These are phyloP conservation scores for Rhizopogon vulgaris DNA, from an alignment of 768 basidiomycete genomes.

Conservation along the genomic window DNA sequence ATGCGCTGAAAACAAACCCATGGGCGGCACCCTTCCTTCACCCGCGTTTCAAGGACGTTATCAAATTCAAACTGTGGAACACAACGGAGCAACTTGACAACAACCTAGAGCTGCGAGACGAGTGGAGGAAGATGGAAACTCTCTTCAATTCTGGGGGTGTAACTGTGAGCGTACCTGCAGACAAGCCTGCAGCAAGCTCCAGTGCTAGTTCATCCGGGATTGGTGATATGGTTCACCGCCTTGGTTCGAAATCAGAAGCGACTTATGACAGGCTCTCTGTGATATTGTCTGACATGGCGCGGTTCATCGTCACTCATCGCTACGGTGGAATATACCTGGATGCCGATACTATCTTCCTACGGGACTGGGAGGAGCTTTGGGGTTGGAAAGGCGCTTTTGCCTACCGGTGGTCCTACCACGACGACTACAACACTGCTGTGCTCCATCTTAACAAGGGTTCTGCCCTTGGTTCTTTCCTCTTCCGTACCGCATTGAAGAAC, in stretches of 20 bases:
- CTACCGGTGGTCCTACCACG: slow-evolving; percentile 88
- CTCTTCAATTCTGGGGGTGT: slow-evolving; percentile 87
- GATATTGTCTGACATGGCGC: slow-evolving; percentile 92
- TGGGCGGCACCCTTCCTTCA: slow-evolving; percentile 94
- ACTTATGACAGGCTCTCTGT: slow-evolving; percentile 80
- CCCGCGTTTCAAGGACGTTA: slow-evolving; percentile 78
- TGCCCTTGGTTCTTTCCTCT: slow-evolving; percentile 83
- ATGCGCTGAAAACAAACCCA: slow-evolving; percentile 68
- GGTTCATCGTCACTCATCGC: slow-evolving; percentile 91
- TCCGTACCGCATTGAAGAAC: slow-evolving; percentile 88
- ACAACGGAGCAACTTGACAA: slow-evolving; percentile 93
- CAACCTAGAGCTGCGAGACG: slow-evolving; percentile 77
- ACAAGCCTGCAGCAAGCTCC: slow-evolving; percentile 20
- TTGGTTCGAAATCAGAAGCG: slow-evolving; percentile 51
- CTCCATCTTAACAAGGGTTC: slow-evolving; percentile 84
- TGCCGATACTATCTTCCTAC: slow-evolving; percentile 85
- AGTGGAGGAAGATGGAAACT: slow-evolving; percentile 72
- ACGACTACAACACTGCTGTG: slow-evolving; percentile 92
- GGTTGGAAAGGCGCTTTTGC: slow-evolving; percentile 93
- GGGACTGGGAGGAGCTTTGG: slow-evolving; percentile 97
- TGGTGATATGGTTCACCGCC: slow-evolving; percentile 31
- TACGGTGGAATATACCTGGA: slow-evolving; percentile 95
- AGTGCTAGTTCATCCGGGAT: slow-evolving; percentile 5
- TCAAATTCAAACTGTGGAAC: slow-evolving; percentile 94
- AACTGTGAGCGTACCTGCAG: slow-evolving; percentile 51